These are phyloP conservation scores for Acarospora socialis DNA, from an alignment of 2,329 filamentous ascomycete species.

Conservation along the genomic window DNA sequence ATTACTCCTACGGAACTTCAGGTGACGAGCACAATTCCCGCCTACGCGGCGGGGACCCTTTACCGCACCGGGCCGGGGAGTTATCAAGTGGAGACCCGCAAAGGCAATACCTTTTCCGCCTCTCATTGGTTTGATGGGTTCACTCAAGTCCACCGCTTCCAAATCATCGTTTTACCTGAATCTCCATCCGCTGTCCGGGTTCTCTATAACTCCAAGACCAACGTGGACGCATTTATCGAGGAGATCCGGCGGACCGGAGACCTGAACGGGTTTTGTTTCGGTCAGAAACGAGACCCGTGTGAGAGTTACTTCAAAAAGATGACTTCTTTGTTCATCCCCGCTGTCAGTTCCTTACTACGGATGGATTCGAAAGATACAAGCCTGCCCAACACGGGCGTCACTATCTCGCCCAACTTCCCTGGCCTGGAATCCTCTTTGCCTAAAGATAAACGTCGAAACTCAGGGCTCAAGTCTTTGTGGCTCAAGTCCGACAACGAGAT, in stretches of 20 bases:
- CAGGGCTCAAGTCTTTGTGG: slow-evolving; percentile 21
- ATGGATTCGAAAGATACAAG: slow-evolving; percentile 7
- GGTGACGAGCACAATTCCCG: slow-evolving; percentile 25
- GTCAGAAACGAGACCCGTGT: slow-evolving; percentile 28
- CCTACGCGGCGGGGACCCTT: slow-evolving; percentile 26
- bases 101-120: slow-evolving; percentile 22
- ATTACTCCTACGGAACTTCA: slow-evolving; percentile 21
- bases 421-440: slow-evolving; percentile 9
- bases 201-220: slow-evolving; percentile 26
- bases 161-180: slow-evolving; percentile 21
- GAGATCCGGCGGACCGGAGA: slow-evolving; percentile 24
- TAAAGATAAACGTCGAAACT: slow-evolving; percentile 5
- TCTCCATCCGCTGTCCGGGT: slow-evolving; percentile 16
- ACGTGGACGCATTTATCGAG: slow-evolving; percentile 26
- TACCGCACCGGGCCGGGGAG: slow-evolving; percentile 28
- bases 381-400: slow-evolving; percentile 26
- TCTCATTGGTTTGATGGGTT: slow-evolving; percentile 33
- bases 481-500: slow-evolving; percentile 21
- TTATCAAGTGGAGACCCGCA: slow-evolving; percentile 23
- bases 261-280: slow-evolving; percentile 26
- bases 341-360: slow-evolving; percentile 1
- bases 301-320: slow-evolving; percentile 28
- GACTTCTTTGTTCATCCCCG: slow-evolving; percentile 24
- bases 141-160: slow-evolving; percentile 27
- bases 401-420: slow-evolving; percentile 26